These are phyloP conservation scores for Calonectria hawksworthii DNA, from an alignment of 2,329 filamentous ascomycete species.

Conservation along the genomic window DNA sequence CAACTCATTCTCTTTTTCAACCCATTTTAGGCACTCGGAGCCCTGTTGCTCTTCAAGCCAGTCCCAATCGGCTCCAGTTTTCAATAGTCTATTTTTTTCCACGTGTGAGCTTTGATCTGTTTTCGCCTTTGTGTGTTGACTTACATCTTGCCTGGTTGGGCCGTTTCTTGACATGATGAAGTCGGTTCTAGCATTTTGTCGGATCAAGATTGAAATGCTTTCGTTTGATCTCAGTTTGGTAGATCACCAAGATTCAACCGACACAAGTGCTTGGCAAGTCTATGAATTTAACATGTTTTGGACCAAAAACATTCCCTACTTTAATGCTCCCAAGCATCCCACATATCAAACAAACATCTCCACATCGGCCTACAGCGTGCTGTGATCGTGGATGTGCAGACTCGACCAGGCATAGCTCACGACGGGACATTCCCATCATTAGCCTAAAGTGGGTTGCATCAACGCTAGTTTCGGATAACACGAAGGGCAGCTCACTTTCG, in stretches of 20 bases:
- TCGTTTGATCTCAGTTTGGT: background rate
- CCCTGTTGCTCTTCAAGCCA: background rate
- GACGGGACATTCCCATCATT: background rate
- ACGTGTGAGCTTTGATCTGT: background rate
- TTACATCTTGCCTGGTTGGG: background rate
- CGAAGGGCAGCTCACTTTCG: background rate
- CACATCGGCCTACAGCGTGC: background rate
- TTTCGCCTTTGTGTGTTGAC: background rate
- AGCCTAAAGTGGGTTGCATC: background rate
- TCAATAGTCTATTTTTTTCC: background rate
- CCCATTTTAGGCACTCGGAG: background rate
- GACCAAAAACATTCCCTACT: background rate
- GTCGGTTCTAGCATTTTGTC: no score
- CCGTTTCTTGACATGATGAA: background rate
- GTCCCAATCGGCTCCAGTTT: background rate
- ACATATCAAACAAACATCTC: background rate
- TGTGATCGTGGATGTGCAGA: background rate
- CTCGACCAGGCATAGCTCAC: background rate
- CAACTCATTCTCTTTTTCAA: background rate
- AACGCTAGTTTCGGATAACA: background rate
- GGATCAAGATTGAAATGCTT: background rate
- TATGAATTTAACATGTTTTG: background rate
- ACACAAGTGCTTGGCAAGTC: background rate
- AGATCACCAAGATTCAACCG: background rate
- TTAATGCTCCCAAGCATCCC: background rate